Evolutionary conservation across 305 asterid species (phyloP).

Genomic region (Nicotiana rustica): DNA sequence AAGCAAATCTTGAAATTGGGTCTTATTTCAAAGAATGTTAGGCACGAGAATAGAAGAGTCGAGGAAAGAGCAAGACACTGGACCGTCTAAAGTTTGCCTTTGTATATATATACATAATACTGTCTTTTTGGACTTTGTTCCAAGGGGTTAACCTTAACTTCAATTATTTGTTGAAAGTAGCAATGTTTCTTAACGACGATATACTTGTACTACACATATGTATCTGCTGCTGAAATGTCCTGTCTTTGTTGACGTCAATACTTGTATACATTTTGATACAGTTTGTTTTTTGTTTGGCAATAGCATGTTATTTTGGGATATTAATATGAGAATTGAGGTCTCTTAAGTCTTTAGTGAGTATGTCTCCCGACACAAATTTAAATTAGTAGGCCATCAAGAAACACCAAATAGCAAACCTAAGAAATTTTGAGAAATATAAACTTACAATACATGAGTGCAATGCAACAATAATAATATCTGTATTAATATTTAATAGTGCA

Average conservation of each 20-base stretch:
- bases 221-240: not conserved
- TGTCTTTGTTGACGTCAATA: not conserved
- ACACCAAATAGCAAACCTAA: too few species aligned
- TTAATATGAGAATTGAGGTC: too few species aligned
- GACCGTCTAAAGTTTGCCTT: conserved; percentile 16
- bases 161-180: not conserved
- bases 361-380: too few species aligned
- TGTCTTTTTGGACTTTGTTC: not conserved
- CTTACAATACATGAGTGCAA: too few species aligned
- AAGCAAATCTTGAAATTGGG: not conserved
- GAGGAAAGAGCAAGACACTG: not conserved
- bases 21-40: conserved; percentile 5
- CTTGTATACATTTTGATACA: too few species aligned
- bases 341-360: too few species aligned
- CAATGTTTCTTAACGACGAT: not conserved
- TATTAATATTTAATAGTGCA: too few species aligned
- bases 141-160: not conserved
- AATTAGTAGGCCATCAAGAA: too few species aligned
- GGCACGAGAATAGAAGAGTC: not conserved
- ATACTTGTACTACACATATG: not conserved
- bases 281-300: too few species aligned
- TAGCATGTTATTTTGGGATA: too few species aligned
- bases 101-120: not conserved
- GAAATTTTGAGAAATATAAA: too few species aligned
- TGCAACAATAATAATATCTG: too few species aligned